These are phyloP conservation scores for Lachnellula hyalina DNA, from an alignment of 2,329 filamentous ascomycete genomes.

Conservation along the genomic window DNA sequence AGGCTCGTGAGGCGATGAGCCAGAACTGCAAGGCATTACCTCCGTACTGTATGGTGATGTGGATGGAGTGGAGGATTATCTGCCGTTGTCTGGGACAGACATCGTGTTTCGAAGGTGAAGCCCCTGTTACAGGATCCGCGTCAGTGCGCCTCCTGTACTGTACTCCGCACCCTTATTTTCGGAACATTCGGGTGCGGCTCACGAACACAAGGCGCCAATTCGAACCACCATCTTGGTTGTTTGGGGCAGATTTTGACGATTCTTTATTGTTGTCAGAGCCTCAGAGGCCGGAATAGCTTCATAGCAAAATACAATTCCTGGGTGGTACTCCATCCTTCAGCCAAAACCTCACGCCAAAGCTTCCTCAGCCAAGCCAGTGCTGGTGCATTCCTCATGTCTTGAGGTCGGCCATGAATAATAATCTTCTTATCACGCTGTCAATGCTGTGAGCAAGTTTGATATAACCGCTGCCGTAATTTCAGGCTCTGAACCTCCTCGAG, in stretches of 20 bases:
- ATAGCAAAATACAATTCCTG: background rate
- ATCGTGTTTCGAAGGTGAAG: background rate
- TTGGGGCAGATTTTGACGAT: background rate
- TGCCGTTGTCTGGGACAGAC: conserved; percentile 1
- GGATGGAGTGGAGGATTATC: background rate
- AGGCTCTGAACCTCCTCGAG: background rate
- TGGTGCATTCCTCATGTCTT: too few relatives aligned
- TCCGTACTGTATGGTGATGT: background rate
- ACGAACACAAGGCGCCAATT: background rate
- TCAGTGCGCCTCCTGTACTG: background rate
- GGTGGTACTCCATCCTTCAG: too few relatives aligned
- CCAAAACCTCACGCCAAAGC: too few relatives aligned
- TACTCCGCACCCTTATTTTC: background rate
- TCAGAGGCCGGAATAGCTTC: background rate
- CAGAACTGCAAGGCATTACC: background rate
- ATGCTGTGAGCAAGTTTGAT: too few relatives aligned
- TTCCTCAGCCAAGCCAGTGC: too few relatives aligned
- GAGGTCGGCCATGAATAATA: too few relatives aligned
- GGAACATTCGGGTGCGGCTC: background rate
- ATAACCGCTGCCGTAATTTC: too few relatives aligned
- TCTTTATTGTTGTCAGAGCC: background rate
- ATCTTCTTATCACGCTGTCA: too few relatives aligned
- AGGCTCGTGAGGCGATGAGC: background rate
- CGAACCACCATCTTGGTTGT: background rate
- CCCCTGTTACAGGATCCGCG: background rate